Conservation (phyloP, 441 rosid species). For the Macaranga tanarius region DNA sequence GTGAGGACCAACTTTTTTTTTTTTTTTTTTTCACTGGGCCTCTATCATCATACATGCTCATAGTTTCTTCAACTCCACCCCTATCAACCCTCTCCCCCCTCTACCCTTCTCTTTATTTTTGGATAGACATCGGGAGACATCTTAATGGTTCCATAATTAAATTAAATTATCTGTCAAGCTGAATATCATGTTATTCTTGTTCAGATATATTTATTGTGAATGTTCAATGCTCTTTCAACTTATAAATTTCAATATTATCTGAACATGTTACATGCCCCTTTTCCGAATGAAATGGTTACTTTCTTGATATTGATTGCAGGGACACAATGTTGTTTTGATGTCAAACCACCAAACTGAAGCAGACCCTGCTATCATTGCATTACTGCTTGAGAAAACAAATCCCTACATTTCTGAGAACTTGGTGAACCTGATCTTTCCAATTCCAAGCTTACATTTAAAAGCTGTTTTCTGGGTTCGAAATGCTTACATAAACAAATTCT, state of each 20-base stretch:
- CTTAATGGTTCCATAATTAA: too few relatives aligned
- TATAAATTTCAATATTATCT: neutral
- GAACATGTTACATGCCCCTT: neutral
- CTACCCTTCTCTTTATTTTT: too few relatives aligned
- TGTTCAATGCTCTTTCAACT: neutral
- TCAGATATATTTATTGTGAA: neutral
- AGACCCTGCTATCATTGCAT: slow-evolving; percentile 90
- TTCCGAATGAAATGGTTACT: slow-evolving; percentile 9
- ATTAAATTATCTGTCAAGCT: neutral
- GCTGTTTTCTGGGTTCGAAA: slow-evolving; percentile 25
- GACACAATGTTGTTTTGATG: slow-evolving; percentile 79
- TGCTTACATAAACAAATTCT: slow-evolving; percentile 27
- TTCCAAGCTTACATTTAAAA: slow-evolving; percentile 20
- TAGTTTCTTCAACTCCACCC: neutral
- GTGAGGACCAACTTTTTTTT: neutral
- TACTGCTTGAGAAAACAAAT: slow-evolving; percentile 76
- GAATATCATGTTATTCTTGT: neutral
- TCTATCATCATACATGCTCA: neutral
- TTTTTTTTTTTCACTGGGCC: neutral
- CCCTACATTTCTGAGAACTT: slow-evolving; percentile 66
- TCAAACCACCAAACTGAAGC: slow-evolving; percentile 99
- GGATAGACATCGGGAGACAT: neutral
- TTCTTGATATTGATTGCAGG: slow-evolving; percentile 51
- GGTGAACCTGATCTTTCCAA: slow-evolving; percentile 43
- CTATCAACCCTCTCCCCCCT: too few relatives aligned